Conservation (phyloP, 192 early-diverging fungal species). For the Rhizophlyctis rosea region DNA sequence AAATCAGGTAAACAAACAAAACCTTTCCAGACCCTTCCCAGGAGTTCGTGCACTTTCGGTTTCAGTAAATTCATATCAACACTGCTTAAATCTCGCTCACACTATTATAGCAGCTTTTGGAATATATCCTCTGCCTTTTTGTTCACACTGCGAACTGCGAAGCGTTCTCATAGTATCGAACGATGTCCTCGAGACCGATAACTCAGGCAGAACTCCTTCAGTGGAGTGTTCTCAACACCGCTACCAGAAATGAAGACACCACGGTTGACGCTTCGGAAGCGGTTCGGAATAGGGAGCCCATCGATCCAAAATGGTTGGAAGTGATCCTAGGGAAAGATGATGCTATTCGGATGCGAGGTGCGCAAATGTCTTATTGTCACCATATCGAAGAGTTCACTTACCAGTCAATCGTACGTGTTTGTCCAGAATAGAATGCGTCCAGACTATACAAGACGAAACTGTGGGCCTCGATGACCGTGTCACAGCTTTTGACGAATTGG, state of each 20-base stretch:
- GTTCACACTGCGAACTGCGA: no score
- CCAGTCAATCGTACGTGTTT: no score
- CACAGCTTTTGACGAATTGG: slow-evolving; percentile 88
- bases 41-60: no score
- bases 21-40: no score
- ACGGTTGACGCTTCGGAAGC: background rate
- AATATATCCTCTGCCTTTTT: no score
- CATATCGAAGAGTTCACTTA: background rate
- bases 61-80: no score
- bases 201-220: slow-evolving; percentile 66
- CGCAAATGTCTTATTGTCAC: background rate
- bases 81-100: no score
- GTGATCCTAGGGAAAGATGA: slow-evolving; percentile 92
- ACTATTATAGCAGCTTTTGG: no score
- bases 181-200: slow-evolving; percentile 10
- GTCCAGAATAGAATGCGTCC: no score
- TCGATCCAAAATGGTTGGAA: slow-evolving; percentile 88
- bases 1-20: no score
- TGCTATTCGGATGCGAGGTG: slow-evolving; percentile 76
- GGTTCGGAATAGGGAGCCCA: no score
- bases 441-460: background rate
- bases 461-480: slow-evolving; percentile 55
- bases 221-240: slow-evolving; percentile 77
- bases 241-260: slow-evolving; percentile 64
- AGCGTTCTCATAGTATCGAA: no score